A percentile compares a stretch with the other conserved stretches of the same genome.
phyloP scores from a whole-genome alignment of 192 early-diverging fungal species.

The Backusella parvicylindrica region DNA sequence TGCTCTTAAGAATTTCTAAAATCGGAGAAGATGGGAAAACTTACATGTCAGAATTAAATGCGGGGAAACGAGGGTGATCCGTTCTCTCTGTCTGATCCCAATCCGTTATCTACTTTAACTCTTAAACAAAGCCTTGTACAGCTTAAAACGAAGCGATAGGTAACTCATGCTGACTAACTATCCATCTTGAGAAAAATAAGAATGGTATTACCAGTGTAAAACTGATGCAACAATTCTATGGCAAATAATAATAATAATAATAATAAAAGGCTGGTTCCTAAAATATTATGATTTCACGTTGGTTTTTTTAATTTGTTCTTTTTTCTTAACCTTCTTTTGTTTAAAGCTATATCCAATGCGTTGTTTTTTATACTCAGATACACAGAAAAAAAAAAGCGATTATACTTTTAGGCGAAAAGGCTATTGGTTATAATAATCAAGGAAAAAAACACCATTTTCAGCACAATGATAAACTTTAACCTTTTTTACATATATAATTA shows the following conservation, averaged over 20 bases:
- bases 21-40: too few species aligned
- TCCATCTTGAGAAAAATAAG: background rate
- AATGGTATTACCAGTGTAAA: too few species aligned
- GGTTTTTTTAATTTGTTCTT: background rate
- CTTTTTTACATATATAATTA: background rate
- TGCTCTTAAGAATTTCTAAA: too few species aligned
- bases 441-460: background rate
- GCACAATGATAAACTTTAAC: background rate
- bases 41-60: too few species aligned
- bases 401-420: background rate
- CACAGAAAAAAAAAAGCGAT: background rate
- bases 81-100: too few species aligned
- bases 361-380: background rate
- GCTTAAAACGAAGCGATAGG: background rate
- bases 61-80: too few species aligned
- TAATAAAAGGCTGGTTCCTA: background rate
- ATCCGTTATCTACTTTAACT: too few species aligned
- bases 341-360: background rate
- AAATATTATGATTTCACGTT: background rate
- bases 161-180: background rate
- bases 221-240: too few species aligned
- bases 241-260: background rate
- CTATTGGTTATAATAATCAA: background rate
- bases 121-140: background rate
- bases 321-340: background rate